Conservation (phyloP, 768 basidiomycete species). For the Boletus reticuloceps region DNA sequence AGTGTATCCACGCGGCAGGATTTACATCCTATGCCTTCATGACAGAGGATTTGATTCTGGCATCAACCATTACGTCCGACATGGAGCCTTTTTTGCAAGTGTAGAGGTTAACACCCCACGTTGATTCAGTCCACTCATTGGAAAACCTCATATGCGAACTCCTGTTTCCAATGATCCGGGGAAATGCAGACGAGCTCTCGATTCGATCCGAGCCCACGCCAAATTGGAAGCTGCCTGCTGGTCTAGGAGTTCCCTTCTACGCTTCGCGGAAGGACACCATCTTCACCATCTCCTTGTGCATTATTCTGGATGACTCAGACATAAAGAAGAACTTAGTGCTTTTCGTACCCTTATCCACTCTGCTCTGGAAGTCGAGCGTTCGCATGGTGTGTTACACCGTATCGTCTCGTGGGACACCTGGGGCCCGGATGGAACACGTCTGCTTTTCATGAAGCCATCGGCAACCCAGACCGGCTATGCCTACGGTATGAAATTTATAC, state of each 20-base stretch:
- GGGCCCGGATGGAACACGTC: conserved; percentile 31
- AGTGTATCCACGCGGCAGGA: conserved; percentile 20
- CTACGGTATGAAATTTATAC: conserved; percentile 34
- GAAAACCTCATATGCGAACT: conserved; percentile 26
- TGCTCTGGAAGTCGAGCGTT: conserved; percentile 24
- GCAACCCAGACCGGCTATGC: conserved; percentile 35
- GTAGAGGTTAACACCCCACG: conserved; percentile 15
- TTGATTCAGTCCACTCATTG: conserved; percentile 1
- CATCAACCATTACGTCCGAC: conserved; percentile 7
- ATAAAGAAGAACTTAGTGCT: conserved; percentile 15
- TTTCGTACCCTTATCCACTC: conserved; percentile 31
- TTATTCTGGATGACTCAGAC: conserved; percentile 1
- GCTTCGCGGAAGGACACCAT: conserved; percentile 28
- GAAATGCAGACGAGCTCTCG: conserved; percentile 16
- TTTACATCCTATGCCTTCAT: conserved; percentile 36
- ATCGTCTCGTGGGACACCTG: conserved; percentile 29
- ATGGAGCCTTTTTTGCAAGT: conserved; percentile 15
- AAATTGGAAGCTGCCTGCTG: conserved; percentile 18
- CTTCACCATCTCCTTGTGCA: conserved; percentile 29
- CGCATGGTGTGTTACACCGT: neutral
- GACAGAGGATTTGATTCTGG: conserved; percentile 28
- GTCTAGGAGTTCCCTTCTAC: conserved; percentile 19
- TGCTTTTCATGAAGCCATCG: conserved; percentile 26
- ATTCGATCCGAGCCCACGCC: conserved; percentile 35
- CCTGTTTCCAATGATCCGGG: conserved; percentile 22